phyloP scores from a whole-genome alignment of 2,329 filamentous ascomycete genomes.

The Aspergillus oerlinghausenensis region DNA sequence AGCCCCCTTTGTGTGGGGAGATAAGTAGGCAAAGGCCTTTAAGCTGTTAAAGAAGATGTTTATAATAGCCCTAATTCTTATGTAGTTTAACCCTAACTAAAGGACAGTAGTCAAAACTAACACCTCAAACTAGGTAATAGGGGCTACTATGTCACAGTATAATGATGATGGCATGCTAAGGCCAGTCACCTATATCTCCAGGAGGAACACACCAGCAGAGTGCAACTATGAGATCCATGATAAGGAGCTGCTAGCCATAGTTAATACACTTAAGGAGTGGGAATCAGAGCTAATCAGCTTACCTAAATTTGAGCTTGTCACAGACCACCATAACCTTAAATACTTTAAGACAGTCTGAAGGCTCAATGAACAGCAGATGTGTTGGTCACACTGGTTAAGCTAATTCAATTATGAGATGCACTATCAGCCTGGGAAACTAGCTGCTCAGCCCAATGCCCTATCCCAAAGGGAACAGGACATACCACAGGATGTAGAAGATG shows the following conservation, averaged over 20 bases:
- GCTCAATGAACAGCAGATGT: too few relatives aligned
- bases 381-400: too few relatives aligned
- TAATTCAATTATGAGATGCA: too few relatives aligned
- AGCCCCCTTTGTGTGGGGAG: too few relatives aligned
- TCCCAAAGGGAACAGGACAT: neutral
- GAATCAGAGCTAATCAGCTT: neutral
- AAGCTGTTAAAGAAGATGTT: neutral
- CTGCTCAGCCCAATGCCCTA: rapidly evolving
- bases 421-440: neutral
- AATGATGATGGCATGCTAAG: neutral
- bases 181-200: too few relatives aligned
- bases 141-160: neutral
- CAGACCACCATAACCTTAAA: neutral
- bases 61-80: neutral
- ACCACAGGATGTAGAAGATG: neutral
- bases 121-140: neutral
- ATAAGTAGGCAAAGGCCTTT: too few relatives aligned
- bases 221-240: neutral
- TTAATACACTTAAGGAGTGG: neutral
- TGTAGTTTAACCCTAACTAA: neutral
- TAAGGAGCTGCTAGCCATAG: neutral
- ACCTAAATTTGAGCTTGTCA: neutral
- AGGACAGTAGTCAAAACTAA: neutral
- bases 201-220: neutral
- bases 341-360: neutral